Base-by-base conservation (phyloP, 768 basidiomycete genomes). In the Dioszegia aurantiaca region DNA sequence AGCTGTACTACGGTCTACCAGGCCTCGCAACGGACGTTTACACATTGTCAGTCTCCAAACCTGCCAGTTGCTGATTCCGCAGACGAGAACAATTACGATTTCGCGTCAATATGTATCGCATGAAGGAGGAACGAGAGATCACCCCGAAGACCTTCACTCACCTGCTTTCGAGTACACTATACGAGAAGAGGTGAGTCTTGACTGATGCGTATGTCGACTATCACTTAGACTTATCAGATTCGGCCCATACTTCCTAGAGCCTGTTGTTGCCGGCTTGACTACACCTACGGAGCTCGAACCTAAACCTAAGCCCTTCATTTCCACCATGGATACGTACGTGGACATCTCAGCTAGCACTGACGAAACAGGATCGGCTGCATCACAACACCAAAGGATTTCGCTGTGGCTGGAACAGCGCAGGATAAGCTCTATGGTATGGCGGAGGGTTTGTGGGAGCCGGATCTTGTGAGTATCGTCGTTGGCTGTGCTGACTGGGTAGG, bases 81-180 rank as follows among this genome's bases (percentile, higher is more conserved):
- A 95, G 93, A 58, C 87, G 85, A 65, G 94, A 98, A 77, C 84
- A 85, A 39, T 87, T 98, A 73, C 86, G 95, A 53, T 93, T 87
- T 79, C 83, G 92, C 64, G 87, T 94, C 58, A 99, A 99, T 81
- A 93, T 98, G 90, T 98, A 97, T 79, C 89, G 90, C 30, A 97
- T 99, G 82, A 99, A 99, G 78, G 94, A 99, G 78, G 94, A 95
- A 74, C 85, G 94, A 62, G 87, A 94, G 72, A 95, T 99, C 69
- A 86, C 90, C 66, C 95, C 95, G 42, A 87, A 92, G 80, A 90
- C 91, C 6, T 97, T 98, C 78, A 88, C 91, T 26, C 91, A 92
- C 72, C 86, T 99, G 63, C 87, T 97, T 60, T 90, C 89, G 41
- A 92, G 90, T 52, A 94, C 93, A 21, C 83, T 99, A 16, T 99